Evolutionary conservation across 352 stramenopile genomes (phyloP).

Genomic region (Pythium folliculosum): DNA sequence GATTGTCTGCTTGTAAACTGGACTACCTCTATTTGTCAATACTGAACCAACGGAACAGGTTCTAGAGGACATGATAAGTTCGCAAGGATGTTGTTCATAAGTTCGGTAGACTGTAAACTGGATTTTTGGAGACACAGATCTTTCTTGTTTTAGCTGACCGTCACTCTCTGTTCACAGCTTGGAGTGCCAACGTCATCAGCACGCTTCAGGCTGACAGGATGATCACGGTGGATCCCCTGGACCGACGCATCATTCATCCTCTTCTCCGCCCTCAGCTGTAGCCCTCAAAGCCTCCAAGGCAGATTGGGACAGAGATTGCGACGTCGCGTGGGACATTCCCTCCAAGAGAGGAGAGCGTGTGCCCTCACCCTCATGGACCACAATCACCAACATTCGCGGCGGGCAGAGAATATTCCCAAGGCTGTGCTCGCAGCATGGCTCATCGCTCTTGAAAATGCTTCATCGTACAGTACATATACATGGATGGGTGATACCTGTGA

Average conservation of each 20-base stretch:
- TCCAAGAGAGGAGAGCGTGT: neutral
- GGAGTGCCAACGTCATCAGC: neutral
- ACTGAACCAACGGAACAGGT: neutral
- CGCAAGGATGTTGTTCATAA: neutral
- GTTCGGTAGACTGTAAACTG: neutral
- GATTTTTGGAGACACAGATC: neutral
- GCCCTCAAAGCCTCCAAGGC: neutral
- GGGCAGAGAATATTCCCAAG: too few relatives aligned
- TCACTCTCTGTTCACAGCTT: neutral
- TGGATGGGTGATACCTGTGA: neutral
- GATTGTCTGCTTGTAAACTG: slow-evolving; percentile 1
- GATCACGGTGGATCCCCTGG: neutral
- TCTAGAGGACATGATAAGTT: neutral
- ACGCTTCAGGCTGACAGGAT: neutral
- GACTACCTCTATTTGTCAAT: neutral
- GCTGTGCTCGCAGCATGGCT: neutral
- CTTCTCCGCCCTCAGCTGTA: neutral
- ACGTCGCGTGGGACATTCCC: neutral
- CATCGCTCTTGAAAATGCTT: neutral
- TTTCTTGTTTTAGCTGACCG: neutral
- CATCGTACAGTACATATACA: neutral
- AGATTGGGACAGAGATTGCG: too few relatives aligned
- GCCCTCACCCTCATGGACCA: too few relatives aligned
- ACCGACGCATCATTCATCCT: too few relatives aligned
- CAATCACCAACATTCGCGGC: neutral